These are phyloP conservation scores for Coix lacrymajobi DNA, from an alignment of 176 grass and related monocot genomes.

Conservation along the genomic window DNA sequence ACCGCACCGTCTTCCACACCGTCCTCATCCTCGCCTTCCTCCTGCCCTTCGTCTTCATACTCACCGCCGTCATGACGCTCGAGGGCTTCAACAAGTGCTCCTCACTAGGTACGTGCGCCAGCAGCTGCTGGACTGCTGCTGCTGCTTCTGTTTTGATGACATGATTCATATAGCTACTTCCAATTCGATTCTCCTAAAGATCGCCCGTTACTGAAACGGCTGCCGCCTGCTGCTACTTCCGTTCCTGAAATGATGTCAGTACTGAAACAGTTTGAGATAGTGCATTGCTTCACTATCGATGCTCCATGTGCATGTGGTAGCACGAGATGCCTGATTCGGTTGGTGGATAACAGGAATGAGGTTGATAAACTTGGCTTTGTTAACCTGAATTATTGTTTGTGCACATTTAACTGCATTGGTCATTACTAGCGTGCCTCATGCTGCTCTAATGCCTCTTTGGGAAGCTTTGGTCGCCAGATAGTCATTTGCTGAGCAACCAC, in stretches of 20 bases:
- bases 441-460: not conserved
- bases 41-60: slow-evolving; percentile 91
- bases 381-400: not conserved
- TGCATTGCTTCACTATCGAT: not conserved
- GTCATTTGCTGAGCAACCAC: not conserved
- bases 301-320: not conserved
- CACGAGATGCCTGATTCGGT: not conserved
- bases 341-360: not conserved
- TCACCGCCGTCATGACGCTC: slow-evolving; percentile 84
- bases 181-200: not conserved
- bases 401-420: not conserved
- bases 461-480: not conserved
- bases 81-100: slow-evolving; percentile 98
- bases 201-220: not conserved
- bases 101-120: slow-evolving; percentile 52
- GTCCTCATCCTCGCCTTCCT: slow-evolving; percentile 87
- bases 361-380: not conserved
- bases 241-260: not conserved
- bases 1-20: slow-evolving; percentile 95
- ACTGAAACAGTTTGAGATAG: not conserved
- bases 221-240: not conserved
- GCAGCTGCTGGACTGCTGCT: not conserved
- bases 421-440: not conserved
- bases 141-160: not conserved
- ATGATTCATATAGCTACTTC: not conserved